These are phyloP conservation scores for Fusarium cyanostomum DNA, from an alignment of 2,329 filamentous ascomycete genomes.

Conservation along the genomic window DNA sequence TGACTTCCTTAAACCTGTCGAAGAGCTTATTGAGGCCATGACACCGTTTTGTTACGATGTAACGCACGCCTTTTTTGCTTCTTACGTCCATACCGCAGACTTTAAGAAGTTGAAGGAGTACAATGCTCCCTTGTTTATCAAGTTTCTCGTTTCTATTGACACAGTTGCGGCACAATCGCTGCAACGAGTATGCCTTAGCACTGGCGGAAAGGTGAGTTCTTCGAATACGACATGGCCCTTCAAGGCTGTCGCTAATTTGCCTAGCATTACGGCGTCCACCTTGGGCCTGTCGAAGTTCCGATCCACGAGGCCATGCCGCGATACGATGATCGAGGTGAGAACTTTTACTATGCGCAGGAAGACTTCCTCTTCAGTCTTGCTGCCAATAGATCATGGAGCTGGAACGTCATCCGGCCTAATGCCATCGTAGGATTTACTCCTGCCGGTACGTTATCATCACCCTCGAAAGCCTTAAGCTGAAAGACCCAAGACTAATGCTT, in stretches of 20 bases:
- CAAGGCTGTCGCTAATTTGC: too few relatives aligned
- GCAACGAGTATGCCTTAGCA: not conserved
- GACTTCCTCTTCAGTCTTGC: not conserved
- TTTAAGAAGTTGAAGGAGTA: not conserved
- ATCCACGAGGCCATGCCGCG: not conserved
- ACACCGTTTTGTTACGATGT: not conserved
- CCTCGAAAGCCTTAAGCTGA: too few relatives aligned
- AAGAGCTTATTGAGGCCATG: not conserved
- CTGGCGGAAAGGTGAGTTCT: not conserved
- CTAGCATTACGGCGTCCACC: conserved; percentile 1
- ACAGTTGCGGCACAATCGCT: not conserved
- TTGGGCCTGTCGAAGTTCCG: not conserved
- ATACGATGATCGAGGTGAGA: not conserved
- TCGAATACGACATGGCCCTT: not conserved
- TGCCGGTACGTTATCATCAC: not conserved
- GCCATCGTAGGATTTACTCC: conserved; percentile 4
- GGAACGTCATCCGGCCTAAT: conserved; percentile 1
- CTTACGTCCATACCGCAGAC: not conserved
- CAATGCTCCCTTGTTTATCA: conserved; percentile 1
- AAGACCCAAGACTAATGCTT: too few relatives aligned
- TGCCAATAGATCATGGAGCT: not conserved
- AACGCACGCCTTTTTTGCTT: not conserved
- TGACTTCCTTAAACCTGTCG: not conserved
- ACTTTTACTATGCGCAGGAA: conserved; percentile 6
- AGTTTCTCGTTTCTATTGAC: conserved; percentile 1